phyloP scores from a whole-genome alignment of 1,284 basidiomycete species.

The Nidula niveotomentosa region DNA sequence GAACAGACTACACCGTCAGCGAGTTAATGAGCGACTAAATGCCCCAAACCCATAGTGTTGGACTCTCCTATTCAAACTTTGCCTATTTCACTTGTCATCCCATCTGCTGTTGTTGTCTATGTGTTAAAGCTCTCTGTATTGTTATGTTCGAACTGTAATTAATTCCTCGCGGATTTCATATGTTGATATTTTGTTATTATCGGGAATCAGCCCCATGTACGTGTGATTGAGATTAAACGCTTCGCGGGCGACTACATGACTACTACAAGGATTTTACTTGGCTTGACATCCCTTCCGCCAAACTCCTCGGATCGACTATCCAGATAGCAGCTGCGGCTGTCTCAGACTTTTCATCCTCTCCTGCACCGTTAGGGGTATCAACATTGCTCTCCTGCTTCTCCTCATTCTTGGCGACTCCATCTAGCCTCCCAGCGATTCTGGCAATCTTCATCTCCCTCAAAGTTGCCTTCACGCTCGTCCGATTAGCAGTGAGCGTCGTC shows the following conservation, averaged over 20 bases:
- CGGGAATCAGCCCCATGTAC: too few species aligned
- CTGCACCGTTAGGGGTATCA: constrained; percentile 8
- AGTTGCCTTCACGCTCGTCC: constrained; percentile 74
- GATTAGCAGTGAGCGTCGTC: constrained; percentile 83
- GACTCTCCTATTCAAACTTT: background rate
- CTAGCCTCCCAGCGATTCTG: constrained; percentile 26
- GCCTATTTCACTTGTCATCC: background rate
- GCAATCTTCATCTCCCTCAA: constrained; percentile 51
- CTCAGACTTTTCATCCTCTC: constrained; percentile 8
- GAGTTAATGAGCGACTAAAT: constrained; percentile 38
- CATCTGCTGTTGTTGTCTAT: background rate
- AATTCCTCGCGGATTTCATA: background rate
- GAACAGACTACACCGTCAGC: constrained; percentile 47
- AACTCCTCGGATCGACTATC: constrained; percentile 73
- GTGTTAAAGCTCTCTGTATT: constrained; percentile 1
- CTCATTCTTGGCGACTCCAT: constrained; percentile 13
- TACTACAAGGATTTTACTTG: background rate
- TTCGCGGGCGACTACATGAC: too few species aligned
- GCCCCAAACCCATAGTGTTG: background rate
- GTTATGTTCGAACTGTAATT: background rate
- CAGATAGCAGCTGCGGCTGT: constrained; percentile 54
- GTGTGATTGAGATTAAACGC: too few species aligned
- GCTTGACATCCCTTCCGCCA: constrained; percentile 68
- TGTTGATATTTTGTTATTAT: background rate
- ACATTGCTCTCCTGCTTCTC: constrained; percentile 11